A percentile compares a stretch with the other conserved stretches of the same genome.
Evolutionary conservation across 306 rosid species (phyloP).

Genomic region (Astragalus membranaceus): DNA sequence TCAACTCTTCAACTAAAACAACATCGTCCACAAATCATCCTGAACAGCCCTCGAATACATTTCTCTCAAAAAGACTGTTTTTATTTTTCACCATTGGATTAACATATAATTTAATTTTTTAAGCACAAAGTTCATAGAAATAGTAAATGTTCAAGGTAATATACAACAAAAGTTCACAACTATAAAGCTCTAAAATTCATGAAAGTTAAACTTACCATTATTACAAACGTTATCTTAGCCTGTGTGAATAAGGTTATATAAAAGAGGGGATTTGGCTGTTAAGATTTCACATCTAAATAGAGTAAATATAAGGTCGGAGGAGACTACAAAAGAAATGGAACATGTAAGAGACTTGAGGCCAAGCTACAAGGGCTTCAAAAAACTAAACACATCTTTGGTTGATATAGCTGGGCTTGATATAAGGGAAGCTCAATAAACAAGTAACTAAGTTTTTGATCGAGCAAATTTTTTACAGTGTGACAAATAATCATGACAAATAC

Average conservation of each 20-base stretch:
- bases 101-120: too few species aligned
- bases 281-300: not conserved
- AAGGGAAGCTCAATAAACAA: not conserved
- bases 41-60: too few species aligned
- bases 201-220: not conserved
- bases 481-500: not conserved
- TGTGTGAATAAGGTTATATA: not conserved
- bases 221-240: not conserved
- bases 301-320: not conserved
- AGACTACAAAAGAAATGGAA: not conserved
- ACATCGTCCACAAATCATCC: too few species aligned
- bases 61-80: too few species aligned
- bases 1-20: not conserved
- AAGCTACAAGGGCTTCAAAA: not conserved
- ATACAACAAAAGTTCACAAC: too few species aligned
- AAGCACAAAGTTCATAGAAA: too few species aligned
- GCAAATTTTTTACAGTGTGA: not conserved
- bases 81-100: too few species aligned
- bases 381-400: not conserved
- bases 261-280: not conserved
- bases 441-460: not conserved
- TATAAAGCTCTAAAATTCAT: too few species aligned
- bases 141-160: too few species aligned
- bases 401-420: not conserved
- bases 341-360: not conserved